Percentiles rank a stretch among this genome's conserved stretches.
phyloP scores from a whole-genome alignment of 2,329 filamentous ascomycete species.

The Pseudogymnoascus sp. region DNA sequence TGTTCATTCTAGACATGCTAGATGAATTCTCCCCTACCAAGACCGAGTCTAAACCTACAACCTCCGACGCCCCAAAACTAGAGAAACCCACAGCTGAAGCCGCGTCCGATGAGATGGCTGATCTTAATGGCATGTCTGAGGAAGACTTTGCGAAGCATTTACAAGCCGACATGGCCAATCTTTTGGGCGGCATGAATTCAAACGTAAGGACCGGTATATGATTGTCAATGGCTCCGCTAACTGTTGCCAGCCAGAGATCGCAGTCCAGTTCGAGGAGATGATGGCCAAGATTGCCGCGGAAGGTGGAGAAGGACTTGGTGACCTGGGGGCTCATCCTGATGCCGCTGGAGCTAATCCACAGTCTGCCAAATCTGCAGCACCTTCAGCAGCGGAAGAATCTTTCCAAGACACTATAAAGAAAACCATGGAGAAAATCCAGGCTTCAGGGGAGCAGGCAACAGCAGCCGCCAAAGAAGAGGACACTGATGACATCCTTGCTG shows the following conservation, averaged over 20 bases:
- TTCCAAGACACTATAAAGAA: slow-evolving; percentile 90
- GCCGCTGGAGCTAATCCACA: slow-evolving; percentile 19
- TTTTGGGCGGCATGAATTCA: slow-evolving; percentile 63
- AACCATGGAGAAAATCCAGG: slow-evolving; percentile 95
- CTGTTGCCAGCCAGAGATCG: slow-evolving; percentile 53
- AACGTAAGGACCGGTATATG: slow-evolving; percentile 36
- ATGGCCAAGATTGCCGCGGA: slow-evolving; percentile 56
- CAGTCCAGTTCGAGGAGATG: slow-evolving; percentile 68
- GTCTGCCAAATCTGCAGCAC: slow-evolving; percentile 21
- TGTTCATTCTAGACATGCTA: slow-evolving; percentile 61
- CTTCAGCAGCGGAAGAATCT: slow-evolving; percentile 44
- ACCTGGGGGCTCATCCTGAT: slow-evolving; percentile 23
- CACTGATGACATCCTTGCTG: slow-evolving; percentile 74
- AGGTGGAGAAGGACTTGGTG: slow-evolving; percentile 37
- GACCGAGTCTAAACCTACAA: slow-evolving; percentile 39
- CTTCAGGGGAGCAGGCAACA: slow-evolving; percentile 75
- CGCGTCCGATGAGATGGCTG: slow-evolving; percentile 13
- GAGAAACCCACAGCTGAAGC: slow-evolving; percentile 17
- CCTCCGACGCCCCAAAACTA: slow-evolving; percentile 24
- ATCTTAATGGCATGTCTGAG: slow-evolving; percentile 47
- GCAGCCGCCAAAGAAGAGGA: slow-evolving; percentile 62
- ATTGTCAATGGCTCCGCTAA: slow-evolving; percentile 5
- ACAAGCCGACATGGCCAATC: slow-evolving; percentile 80
- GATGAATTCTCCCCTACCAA: slow-evolving; percentile 75
- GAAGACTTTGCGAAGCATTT: slow-evolving; percentile 77